Conservation (phyloP, 2,329 filamentous ascomycete genomes). For the Cytospora piceicola region DNA sequence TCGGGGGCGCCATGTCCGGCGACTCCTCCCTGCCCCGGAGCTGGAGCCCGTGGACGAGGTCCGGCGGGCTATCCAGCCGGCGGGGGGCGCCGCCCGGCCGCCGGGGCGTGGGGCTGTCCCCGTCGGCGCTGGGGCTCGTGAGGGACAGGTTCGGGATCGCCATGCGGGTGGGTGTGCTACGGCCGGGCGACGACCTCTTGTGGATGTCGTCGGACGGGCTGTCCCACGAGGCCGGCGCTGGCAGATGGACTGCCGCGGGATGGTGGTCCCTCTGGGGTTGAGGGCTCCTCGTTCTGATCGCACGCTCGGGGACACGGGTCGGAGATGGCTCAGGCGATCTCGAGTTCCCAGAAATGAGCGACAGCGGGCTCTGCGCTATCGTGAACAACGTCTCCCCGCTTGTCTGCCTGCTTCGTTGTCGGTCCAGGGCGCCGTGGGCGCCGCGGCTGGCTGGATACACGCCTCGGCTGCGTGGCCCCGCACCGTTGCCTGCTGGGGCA, state of each 20-base stretch:
- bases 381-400: constrained; percentile 10
- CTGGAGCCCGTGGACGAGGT: constrained; percentile 24
- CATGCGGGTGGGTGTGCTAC: not conserved
- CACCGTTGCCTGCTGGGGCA: constrained; percentile 6
- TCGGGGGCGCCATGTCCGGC: constrained; percentile 27
- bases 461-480: not conserved
- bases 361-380: constrained; percentile 25
- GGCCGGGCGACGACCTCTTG: constrained; percentile 33
- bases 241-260: not conserved
- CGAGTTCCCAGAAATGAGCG: constrained; percentile 25
- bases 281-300: not conserved
- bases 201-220: constrained; percentile 7
- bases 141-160: not conserved
- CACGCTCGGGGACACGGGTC: constrained; percentile 1
- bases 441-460: constrained; percentile 3
- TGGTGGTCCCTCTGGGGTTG: not conserved
- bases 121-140: not conserved
- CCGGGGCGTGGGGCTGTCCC: not conserved
- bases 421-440: constrained; percentile 2
- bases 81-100: constrained; percentile 32
- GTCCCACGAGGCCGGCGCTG: constrained; percentile 1
- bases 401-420: constrained; percentile 1
- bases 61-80: constrained; percentile 35
- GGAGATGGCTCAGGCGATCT: constrained; percentile 19
- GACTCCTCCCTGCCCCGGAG: constrained; percentile 11